These are phyloP conservation scores for Dissoconium aciculare DNA, from an alignment of 2,329 filamentous ascomycete species.

Conservation along the genomic window DNA sequence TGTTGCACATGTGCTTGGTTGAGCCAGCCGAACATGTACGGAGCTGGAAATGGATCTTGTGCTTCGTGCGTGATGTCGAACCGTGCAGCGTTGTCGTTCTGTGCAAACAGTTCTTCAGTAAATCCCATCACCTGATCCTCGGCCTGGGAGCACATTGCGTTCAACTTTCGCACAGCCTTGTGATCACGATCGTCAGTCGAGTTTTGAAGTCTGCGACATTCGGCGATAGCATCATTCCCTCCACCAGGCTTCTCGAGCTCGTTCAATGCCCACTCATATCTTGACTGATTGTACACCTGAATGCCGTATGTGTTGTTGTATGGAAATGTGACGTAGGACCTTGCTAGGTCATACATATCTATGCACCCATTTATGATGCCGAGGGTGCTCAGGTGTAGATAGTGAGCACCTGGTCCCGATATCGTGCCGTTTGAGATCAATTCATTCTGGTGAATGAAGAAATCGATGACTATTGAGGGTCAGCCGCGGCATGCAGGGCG, in stretches of 20 bases:
- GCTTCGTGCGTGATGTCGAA: conserved; percentile 40
- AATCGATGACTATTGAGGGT: no score
- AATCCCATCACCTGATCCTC: conserved; percentile 27
- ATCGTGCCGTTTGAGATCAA: conserved; percentile 35
- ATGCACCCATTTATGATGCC: conserved; percentile 45
- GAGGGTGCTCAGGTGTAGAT: conserved; percentile 34
- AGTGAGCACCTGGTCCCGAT: conserved; percentile 28
- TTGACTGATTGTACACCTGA: conserved; percentile 35
- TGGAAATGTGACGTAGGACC: conserved; percentile 24
- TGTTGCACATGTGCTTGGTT: conserved; percentile 42
- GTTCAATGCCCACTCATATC: conserved; percentile 23
- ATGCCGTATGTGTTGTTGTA: conserved; percentile 48
- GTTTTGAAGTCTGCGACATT: conserved; percentile 36
- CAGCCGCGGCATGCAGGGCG: no score
- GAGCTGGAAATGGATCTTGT: conserved; percentile 30
- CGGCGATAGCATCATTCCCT: conserved; percentile 38
- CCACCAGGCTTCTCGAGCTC: conserved; percentile 36
- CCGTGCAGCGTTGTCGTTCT: conserved; percentile 33
- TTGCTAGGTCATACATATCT: conserved; percentile 35
- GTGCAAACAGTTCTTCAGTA: conserved; percentile 34
- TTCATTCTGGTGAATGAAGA: conserved; percentile 44
- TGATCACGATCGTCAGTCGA: conserved; percentile 38
- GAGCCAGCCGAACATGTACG: conserved; percentile 41
- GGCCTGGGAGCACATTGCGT: conserved; percentile 16
- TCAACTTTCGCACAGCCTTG: conserved; percentile 25